Conservation (phyloP, 306 rosid genomes). For the Quercus aquifolioides region DNA sequence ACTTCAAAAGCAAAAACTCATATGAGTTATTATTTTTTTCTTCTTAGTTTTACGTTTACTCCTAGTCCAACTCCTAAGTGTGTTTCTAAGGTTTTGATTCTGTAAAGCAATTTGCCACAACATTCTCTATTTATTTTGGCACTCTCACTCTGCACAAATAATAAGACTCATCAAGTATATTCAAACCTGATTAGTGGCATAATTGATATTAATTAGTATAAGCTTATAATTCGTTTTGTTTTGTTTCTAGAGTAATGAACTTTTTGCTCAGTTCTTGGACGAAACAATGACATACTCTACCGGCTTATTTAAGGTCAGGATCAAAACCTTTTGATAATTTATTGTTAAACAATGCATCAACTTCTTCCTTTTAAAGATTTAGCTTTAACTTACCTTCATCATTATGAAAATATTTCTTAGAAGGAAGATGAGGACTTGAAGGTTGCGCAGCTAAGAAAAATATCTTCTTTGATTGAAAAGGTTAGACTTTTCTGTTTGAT, state of each 20-base stretch:
- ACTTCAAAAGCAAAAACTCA: no score
- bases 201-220: no score
- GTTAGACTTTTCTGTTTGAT: conserved; percentile 21
- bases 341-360: background rate
- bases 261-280: conserved; percentile 79
- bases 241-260: conserved; percentile 74
- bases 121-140: no score
- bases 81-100: no score
- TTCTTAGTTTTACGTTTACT: no score
- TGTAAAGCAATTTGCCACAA: no score
- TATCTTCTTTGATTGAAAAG: conserved; percentile 61
- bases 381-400: background rate
- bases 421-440: conserved; percentile 63
- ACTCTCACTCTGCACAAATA: no score
- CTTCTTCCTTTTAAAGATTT: background rate
- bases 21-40: no score
- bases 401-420: conserved; percentile 30
- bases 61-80: no score
- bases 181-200: background rate
- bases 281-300: conserved; percentile 84
- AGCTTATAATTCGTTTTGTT: conserved; percentile 2
- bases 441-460: conserved; percentile 73
- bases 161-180: no score
- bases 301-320: conserved; percentile 79
- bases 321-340: background rate